Base-by-base conservation (phyloP, 2,329 filamentous ascomycete species). In the Trichoderma sp. region DNA sequence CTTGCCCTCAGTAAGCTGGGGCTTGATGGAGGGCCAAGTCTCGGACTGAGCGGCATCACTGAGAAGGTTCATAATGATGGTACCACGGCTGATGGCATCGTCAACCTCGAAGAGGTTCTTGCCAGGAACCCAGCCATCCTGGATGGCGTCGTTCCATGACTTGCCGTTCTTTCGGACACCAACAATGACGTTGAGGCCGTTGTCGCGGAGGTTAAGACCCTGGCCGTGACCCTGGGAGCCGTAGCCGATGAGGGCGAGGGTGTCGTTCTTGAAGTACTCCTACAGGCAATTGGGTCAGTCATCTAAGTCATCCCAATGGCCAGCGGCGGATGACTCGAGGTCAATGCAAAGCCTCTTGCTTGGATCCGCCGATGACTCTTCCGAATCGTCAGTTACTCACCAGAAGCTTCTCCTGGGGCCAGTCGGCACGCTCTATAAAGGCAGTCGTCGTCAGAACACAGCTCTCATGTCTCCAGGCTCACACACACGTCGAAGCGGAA, bases 181-280 rank as follows among this genome's bases (percentile, higher is more conserved):
- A 77, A 99, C 88, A 80, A 99, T 97, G 84, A 99, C 95, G 83
- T 98, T 98, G 76, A 99, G 89, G 81, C 95, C 95, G 86, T 99
- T 97, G 89, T 99, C 95, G 84, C 95, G 94, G 81, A 99, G 92
- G 89, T 99, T 99, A 72, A 99, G 92, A 81, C 95, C 96, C 86
- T 99, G 95, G 75, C 95, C 95, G 88, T 99, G 95, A 77, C 95
- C 95, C 86, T 97, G 94, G 72, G 94, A 97, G 78, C 86, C 95
- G 84, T 99, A 99, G 81, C 95, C 95, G 83, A 99, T 99, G 79
- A 99, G 91, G 79, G 95, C 95, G 76, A 99, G 92, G 75, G 94
- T 98, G 84, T 99, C 95, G 85, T 99, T 89, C 89, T 98, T 98
- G 92, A 99, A 99, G 90, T 94, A 99, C 73, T 98, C 93, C 92